Conservation (phyloP, 2,329 filamentous ascomycete genomes). For the Stromatinia cepivora region DNA sequence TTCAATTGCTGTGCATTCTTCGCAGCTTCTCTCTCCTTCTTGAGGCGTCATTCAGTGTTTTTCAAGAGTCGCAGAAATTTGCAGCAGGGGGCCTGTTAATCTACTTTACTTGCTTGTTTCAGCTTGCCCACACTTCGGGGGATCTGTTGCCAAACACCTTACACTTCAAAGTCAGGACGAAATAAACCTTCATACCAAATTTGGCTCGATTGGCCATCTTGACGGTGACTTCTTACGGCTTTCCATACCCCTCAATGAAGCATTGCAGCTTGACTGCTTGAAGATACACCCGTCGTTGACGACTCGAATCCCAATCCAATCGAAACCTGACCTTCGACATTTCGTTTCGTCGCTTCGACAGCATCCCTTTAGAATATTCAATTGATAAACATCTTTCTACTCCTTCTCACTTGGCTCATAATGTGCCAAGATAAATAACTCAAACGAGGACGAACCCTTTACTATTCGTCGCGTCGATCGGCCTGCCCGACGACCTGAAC, state of each 20-base stretch:
- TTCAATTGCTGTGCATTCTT: slow-evolving; percentile 17
- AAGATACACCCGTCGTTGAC: slow-evolving; percentile 20
- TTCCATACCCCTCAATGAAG: slow-evolving; percentile 2
- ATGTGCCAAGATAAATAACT: slow-evolving; percentile 20
- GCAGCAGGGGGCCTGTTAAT: neutral
- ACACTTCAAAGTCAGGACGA: slow-evolving; percentile 18
- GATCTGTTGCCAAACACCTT: slow-evolving; percentile 18
- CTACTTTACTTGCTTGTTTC: slow-evolving; percentile 21
- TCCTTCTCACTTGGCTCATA: slow-evolving; percentile 15
- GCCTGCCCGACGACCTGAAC: slow-evolving; percentile 20
- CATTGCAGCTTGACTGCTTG: slow-evolving; percentile 7
- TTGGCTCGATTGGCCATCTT: slow-evolving; percentile 21
- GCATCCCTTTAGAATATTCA: slow-evolving; percentile 15
- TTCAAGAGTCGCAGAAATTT: slow-evolving; percentile 13
- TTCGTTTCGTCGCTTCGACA: slow-evolving; percentile 22
- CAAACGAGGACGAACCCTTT: slow-evolving; percentile 16
- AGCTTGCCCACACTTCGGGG: slow-evolving; percentile 12
- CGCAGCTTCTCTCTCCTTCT: neutral
- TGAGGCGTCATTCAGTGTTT: slow-evolving; percentile 4
- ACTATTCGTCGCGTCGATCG: slow-evolving; percentile 20
- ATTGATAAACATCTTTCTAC: slow-evolving; percentile 4
- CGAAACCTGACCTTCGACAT: slow-evolving; percentile 5
- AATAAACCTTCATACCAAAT: neutral
- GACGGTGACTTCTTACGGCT: slow-evolving; percentile 18
- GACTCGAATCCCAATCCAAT: slow-evolving; percentile 12